A percentile compares a stretch with the other conserved stretches of the same genome.
phyloP scores from a whole-genome alignment of 2,329 filamentous ascomycete species.

The Colletotrichum lupini region DNA sequence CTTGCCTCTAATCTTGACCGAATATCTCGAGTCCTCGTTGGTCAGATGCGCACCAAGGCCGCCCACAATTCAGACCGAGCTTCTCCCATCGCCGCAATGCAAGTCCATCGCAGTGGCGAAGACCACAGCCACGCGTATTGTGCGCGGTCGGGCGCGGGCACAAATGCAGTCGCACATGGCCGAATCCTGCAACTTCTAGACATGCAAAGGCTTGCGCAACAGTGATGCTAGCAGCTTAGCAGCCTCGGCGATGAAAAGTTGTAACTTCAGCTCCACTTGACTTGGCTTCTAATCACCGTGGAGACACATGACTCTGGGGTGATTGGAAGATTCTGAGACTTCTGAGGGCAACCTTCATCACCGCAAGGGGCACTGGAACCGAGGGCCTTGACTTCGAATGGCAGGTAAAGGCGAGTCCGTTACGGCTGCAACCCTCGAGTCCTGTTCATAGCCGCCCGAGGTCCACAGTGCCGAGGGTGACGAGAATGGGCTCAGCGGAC shows the following conservation, averaged over 20 bases:
- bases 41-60: neutral
- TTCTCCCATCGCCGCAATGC: neutral
- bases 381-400: neutral
- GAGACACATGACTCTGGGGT: slow-evolving; percentile 7
- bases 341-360: neutral
- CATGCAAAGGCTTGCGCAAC: slow-evolving; percentile 6
- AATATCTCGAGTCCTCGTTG: neutral
- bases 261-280: slow-evolving; percentile 3
- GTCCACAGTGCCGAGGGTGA: slow-evolving; percentile 6
- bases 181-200: neutral
- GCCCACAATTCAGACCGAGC: neutral
- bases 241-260: neutral
- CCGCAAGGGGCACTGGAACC: neutral
- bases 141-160: neutral
- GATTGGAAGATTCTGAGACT: neutral
- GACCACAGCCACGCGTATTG: neutral
- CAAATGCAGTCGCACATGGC: slow-evolving; percentile 4
- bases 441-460: slow-evolving; percentile 30
- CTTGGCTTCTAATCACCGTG: slow-evolving; percentile 3
- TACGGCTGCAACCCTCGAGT: slow-evolving; percentile 18
- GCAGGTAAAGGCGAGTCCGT: slow-evolving; percentile 18
- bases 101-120: neutral
- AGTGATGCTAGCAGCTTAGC: neutral
- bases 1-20: neutral
- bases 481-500: neutral